Base-by-base conservation (phyloP, 805 yeast species). In the Saccharomycopsis synnaedendra region DNA sequence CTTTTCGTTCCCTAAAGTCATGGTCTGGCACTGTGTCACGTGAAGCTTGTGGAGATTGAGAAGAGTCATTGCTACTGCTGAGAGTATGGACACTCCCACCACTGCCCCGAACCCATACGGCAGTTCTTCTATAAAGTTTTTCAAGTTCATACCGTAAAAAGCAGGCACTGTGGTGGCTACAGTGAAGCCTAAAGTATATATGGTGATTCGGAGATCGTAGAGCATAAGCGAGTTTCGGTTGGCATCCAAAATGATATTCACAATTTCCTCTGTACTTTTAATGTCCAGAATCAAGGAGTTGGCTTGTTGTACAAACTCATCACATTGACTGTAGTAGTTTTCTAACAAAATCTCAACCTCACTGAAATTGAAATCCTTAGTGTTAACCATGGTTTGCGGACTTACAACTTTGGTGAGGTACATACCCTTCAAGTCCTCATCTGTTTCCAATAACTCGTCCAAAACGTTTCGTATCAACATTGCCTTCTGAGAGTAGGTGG, bases 91-190 rank as follows among this genome's bases (percentile, higher is more conserved):
- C 3, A 63, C 19, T 1, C 57, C 52, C 1, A 70, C 61, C 4
- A 81, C 73, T 1, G 78, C 60, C 3, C 62, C 60, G 59, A 87
- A 85, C 33, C 96, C 96, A 54, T 73, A 71, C 47, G 75, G 73
- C 1, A 79, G 67, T 48, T 88, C 95, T 61, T 93, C 99, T 28
- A 93, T 80, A 59, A 85, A 88, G 64, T 90, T 93, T 58, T 84
- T 86, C 61, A 93, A 68, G 64, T 93, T 93, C 98, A 93, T 93
- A 35, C 99, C 99, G 63, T 89, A 93, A 7, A 87, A 67, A 0
- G 96, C 83, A 1, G 95, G 93, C 10, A 86, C 61, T 55, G 85
- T 85, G 42, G 94, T 67, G 1, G 93, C 82, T 10, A 81, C 75
- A 2, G 95, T 95, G 58, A 89, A 68, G 3, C 95, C 82, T 35